phyloP scores from a whole-genome alignment of 2,329 filamentous ascomycete genomes.

The Colletotrichum tanaceti region DNA sequence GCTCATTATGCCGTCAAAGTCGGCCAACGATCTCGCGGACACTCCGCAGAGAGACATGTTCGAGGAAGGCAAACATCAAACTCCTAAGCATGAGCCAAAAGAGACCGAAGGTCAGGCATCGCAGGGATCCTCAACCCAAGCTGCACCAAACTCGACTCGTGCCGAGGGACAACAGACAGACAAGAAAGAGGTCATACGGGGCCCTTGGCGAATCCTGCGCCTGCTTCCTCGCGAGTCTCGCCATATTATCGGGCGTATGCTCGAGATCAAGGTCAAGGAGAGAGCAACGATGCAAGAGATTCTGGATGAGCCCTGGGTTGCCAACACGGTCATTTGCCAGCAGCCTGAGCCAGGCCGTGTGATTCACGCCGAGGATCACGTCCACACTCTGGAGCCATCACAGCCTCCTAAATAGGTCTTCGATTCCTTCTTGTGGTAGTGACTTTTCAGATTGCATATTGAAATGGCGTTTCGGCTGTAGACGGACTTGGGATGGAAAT shows the following conservation, averaged over 20 bases:
- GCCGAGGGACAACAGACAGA: constrained; percentile 50
- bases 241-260: constrained; percentile 91
- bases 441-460: constrained; percentile 29
- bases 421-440: neutral
- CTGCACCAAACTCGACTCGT: neutral
- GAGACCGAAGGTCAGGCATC: constrained; percentile 27
- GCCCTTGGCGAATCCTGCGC: constrained; percentile 89
- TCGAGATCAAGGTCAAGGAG: constrained; percentile 86
- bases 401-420: constrained; percentile 49
- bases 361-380: constrained; percentile 79
- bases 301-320: constrained; percentile 89
- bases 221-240: constrained; percentile 89
- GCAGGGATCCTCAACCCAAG: constrained; percentile 41
- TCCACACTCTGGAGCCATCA: constrained; percentile 85
- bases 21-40: constrained; percentile 57
- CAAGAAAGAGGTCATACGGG: constrained; percentile 84
- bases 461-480: constrained; percentile 33
- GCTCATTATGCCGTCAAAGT: constrained; percentile 60
- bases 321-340: constrained; percentile 83
- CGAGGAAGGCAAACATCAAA: constrained; percentile 47
- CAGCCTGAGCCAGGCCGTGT: constrained; percentile 79
- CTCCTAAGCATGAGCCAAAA: constrained; percentile 41
- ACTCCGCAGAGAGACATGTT: constrained; percentile 55
- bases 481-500: neutral
- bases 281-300: constrained; percentile 89